Evolutionary conservation across 2,329 filamentous ascomycete genomes (phyloP), one percentile per base, ranked within the genome.

Genomic region (Ascochyta rabiei): DNA sequence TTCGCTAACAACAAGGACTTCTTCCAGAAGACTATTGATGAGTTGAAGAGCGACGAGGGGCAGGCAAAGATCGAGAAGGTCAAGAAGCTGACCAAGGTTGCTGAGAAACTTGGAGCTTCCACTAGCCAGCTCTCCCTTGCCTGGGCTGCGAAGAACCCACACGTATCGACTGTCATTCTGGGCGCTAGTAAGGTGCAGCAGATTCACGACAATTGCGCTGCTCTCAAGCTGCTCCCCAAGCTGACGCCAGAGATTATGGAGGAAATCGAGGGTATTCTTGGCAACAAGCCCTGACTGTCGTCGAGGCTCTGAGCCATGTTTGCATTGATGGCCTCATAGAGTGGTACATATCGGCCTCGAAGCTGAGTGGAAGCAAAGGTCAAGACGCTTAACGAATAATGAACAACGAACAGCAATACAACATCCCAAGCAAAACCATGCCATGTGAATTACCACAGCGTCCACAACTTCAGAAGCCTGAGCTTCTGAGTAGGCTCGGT

Each of bases 61-160:
- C 75, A 81, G 67, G 76, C 77, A 31, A 82, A 83, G 72, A 81
- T 84, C 56, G 80, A 83, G 59, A 83, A 84, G 74, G 86, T 86
- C 69, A 79, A 80, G 72, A 80, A 81, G 66, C 70, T 82, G 39
- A 80, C 77, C n/a, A 73, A 75, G 58, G 71, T 82, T 47, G 80
- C 80, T 6, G 79, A 82, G 67, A 77, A 72, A 67, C 73, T 82
- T 2, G 80, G 77, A 50, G 80, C 75, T 54, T 80, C 69, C 28
- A 76, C 75, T 8, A 71, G 80, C 4, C 81, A 84, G 53, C 77
- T 87, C 7, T 78, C 82, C n/a, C 75, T 86, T 30, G 84, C 84
- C 1, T 87, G 84, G 84, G 76, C 76, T 42, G 76, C 83, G 24
- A 85, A 82, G 74, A 86, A 87, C 68, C 75, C 79, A 28, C 82